Evolutionary conservation across 148 eudicot species (phyloP), one percentile per base, ranked within the genome.

Genomic region (Cornus kousa): DNA sequence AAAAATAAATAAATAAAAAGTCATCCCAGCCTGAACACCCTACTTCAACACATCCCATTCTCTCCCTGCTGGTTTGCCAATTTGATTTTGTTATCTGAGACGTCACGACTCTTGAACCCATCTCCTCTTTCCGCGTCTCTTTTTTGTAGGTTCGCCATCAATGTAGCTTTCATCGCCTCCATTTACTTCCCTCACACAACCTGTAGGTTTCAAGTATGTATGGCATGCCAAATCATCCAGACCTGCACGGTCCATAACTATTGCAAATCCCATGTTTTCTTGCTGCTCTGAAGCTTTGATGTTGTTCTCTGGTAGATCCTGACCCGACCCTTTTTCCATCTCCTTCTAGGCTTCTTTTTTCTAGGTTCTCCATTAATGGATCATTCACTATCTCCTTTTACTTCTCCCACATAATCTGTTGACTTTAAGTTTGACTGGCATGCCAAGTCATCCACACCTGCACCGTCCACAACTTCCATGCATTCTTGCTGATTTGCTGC

Each of bases 381-480:
- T 20, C 24, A 22, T 68, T 35, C 71, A 31, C 28, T 9, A 6
- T 31, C 73, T 55, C 32, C 43, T 17, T 68, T 19, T 22, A n/a
- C 28, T 50, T 77, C 65, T 50, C 48, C 53, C 7, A 7, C 72
- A 68, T 11, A 67, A 46, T 24, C 71, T 28, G 31, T 33, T 33
- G 43, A n/a, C 43, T 77, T 53, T 65, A 68, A n/a, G 73, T 48
- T 69, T 12, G 67, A 24, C 19, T 68, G 39, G 43, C 43, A 55
- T 0, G 62, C 53, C 11, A 10, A 46, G 53, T 46, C 53, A 46
- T 1, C 53, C 53, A 46, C 53, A 46, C 53, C 53, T 46, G 53
- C 53, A 2, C 53, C 1, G 24, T 33, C 19, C 9, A 8, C 73
- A 75, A 12, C 60, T 46, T 46, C 53, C 53, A 46, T 46, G 53